Conservation (phyloP, 345 rosid genomes). For the Draba incana region DNA sequence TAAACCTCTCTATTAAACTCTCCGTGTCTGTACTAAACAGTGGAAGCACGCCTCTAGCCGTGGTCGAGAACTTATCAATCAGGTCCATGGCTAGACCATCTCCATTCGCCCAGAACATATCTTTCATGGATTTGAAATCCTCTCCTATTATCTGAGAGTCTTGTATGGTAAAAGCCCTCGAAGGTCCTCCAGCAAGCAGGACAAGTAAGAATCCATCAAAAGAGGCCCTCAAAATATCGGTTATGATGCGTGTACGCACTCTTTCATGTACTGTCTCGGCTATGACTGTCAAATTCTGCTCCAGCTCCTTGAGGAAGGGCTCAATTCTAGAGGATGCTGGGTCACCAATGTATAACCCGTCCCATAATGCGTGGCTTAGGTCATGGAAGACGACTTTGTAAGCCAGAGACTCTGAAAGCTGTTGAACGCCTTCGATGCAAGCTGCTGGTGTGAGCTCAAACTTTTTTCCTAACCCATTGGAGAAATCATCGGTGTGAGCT, state of each 20-base stretch:
- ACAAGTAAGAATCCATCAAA: slow-evolving; percentile 90
- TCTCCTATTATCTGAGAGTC: slow-evolving; percentile 81
- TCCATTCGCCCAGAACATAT: slow-evolving; percentile 93
- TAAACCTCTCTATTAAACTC: slow-evolving; percentile 79
- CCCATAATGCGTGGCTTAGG: slow-evolving; percentile 82
- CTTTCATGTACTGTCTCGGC: slow-evolving; percentile 78
- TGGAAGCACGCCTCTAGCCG: slow-evolving; percentile 74
- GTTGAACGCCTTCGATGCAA: slow-evolving; percentile 89
- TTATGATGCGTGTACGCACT: slow-evolving; percentile 76
- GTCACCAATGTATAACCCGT: slow-evolving; percentile 84
- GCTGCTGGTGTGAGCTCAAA: slow-evolving; percentile 83
- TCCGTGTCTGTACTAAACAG: slow-evolving; percentile 81
- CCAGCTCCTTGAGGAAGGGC: slow-evolving; percentile 75
- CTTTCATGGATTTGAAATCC: slow-evolving; percentile 88
- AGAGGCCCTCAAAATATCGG: slow-evolving; percentile 87
- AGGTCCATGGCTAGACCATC: slow-evolving; percentile 84
- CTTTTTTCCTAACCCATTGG: slow-evolving; percentile 79
- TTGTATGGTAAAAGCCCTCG: slow-evolving; percentile 74
- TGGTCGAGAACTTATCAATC: slow-evolving; percentile 70
- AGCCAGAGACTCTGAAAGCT: slow-evolving; percentile 78
- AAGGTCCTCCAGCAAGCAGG: slow-evolving; percentile 93
- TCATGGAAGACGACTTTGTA: slow-evolving; percentile 87
- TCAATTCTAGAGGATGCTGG: slow-evolving; percentile 74
- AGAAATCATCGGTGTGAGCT: slow-evolving; percentile 82
- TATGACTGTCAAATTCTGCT: slow-evolving; percentile 59